These are phyloP conservation scores for Rhizopogon rudus DNA, from an alignment of 768 basidiomycete species.

Conservation along the genomic window DNA sequence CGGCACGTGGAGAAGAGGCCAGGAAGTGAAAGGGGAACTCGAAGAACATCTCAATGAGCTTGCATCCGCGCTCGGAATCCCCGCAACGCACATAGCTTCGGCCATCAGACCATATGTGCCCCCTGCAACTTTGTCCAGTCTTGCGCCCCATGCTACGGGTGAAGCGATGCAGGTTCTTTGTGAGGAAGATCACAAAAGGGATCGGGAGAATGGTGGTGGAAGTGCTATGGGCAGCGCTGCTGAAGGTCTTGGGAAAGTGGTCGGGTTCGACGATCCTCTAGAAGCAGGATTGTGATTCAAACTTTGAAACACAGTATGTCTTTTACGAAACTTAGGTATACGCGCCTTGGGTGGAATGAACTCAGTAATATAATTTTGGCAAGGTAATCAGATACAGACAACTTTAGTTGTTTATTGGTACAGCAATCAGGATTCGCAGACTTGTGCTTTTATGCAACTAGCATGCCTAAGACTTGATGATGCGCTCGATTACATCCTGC, in stretches of 20 bases:
- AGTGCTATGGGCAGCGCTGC: constrained; percentile 28
- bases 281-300: background rate
- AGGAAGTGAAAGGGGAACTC: constrained; percentile 26
- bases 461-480: too few species aligned
- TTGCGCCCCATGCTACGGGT: constrained; percentile 42
- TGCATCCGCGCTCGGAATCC: constrained; percentile 58
- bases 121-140: constrained; percentile 52
- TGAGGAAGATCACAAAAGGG: constrained; percentile 4
- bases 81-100: constrained; percentile 52
- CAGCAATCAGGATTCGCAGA: too few species aligned
- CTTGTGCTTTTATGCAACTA: too few species aligned
- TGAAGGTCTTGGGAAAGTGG: constrained; percentile 34
- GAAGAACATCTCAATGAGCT: constrained; percentile 56
- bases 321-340: too few species aligned
- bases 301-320: too few species aligned
- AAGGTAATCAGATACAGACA: too few species aligned
- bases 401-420: too few species aligned
- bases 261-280: constrained; percentile 42
- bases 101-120: constrained; percentile 61
- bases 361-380: too few species aligned
- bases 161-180: constrained; percentile 35
- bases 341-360: too few species aligned
- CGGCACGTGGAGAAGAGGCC: background rate
- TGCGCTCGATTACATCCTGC: too few species aligned
- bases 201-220: background rate